phyloP scores from a whole-genome alignment of 2,329 filamentous ascomycete species.

The Phialemoniopsis sp. region DNA sequence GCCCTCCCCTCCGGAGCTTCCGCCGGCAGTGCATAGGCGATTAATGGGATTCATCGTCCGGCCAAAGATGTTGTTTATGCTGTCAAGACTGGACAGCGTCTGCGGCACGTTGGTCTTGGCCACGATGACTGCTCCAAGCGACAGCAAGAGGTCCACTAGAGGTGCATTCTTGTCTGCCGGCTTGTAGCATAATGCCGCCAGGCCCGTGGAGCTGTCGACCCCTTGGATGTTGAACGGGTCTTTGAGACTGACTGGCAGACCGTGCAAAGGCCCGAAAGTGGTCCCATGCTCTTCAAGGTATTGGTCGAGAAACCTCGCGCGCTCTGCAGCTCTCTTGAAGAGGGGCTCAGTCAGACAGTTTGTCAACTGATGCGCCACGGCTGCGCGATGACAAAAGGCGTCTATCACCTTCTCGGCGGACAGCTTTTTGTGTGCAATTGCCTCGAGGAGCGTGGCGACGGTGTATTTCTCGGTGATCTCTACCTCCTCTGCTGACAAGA shows the following conservation, averaged over 20 bases:
- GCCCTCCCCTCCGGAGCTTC: slow-evolving; percentile 64
- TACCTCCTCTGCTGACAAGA: neutral
- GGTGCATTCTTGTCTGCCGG: slow-evolving; percentile 41
- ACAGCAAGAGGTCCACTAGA: slow-evolving; percentile 35
- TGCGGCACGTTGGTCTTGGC: slow-evolving; percentile 57
- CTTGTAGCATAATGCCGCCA: slow-evolving; percentile 56
- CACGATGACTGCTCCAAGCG: slow-evolving; percentile 48
- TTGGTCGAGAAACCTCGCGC: slow-evolving; percentile 39
- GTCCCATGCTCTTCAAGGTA: slow-evolving; percentile 30
- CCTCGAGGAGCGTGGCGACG: too few species aligned
- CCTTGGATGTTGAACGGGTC: slow-evolving; percentile 64
- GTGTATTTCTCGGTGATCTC: neutral
- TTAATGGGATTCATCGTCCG: slow-evolving; percentile 60
- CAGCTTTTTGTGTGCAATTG: too few species aligned
- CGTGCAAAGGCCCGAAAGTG: slow-evolving; percentile 60
- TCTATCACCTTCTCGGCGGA: neutral
- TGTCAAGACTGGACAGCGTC: slow-evolving; percentile 65
- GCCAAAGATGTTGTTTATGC: slow-evolving; percentile 61
- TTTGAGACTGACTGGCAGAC: slow-evolving; percentile 61
- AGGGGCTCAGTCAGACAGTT: slow-evolving; percentile 43
- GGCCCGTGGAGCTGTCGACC: slow-evolving; percentile 59
- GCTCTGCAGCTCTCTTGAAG: slow-evolving; percentile 39
- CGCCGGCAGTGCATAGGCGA: slow-evolving; percentile 55
- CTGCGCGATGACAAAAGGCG: slow-evolving; percentile 45
- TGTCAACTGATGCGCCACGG: slow-evolving; percentile 41